These are phyloP conservation scores for Gossypium laxum DNA, from an alignment of 441 rosid genomes.

Conservation along the genomic window DNA sequence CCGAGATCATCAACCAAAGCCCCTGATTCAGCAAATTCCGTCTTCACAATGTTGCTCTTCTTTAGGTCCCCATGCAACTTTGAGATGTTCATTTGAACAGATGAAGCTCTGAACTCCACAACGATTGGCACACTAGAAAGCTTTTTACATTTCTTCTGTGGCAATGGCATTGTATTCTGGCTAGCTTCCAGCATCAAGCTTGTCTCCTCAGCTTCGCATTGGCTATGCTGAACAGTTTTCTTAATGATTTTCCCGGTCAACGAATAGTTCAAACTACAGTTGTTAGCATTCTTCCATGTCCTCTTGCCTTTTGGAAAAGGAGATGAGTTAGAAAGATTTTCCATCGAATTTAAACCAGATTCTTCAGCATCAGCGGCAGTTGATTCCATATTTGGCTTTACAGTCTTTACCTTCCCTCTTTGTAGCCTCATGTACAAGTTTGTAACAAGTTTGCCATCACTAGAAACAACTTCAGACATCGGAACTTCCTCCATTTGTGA, in stretches of 20 bases:
- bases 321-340: slow-evolving; percentile 16
- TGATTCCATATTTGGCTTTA: slow-evolving; percentile 18
- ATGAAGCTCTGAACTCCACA: slow-evolving; percentile 21
- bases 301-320: slow-evolving; percentile 24
- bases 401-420: slow-evolving; percentile 21
- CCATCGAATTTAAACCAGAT: neutral
- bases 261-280: slow-evolving; percentile 14
- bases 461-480: slow-evolving; percentile 21
- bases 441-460: slow-evolving; percentile 16
- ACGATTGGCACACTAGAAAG: slow-evolving; percentile 12
- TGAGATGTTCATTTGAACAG: slow-evolving; percentile 14
- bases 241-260: slow-evolving; percentile 18
- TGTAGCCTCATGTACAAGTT: slow-evolving; percentile 17
- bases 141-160: slow-evolving; percentile 21
- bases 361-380: neutral
- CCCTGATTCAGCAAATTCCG: slow-evolving; percentile 11
- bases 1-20: slow-evolving; percentile 16
- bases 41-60: slow-evolving; percentile 10
- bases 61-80: slow-evolving; percentile 15
- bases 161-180: slow-evolving; percentile 9
- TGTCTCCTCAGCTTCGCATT: slow-evolving; percentile 22
- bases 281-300: slow-evolving; percentile 16
- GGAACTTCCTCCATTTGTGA: slow-evolving; percentile 9
- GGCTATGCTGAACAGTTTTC: slow-evolving; percentile 15
- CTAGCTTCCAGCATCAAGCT: slow-evolving; percentile 7